Conservation (phyloP, 2,329 filamentous ascomycete genomes). For the Myriosclerotinia curreyana region DNA sequence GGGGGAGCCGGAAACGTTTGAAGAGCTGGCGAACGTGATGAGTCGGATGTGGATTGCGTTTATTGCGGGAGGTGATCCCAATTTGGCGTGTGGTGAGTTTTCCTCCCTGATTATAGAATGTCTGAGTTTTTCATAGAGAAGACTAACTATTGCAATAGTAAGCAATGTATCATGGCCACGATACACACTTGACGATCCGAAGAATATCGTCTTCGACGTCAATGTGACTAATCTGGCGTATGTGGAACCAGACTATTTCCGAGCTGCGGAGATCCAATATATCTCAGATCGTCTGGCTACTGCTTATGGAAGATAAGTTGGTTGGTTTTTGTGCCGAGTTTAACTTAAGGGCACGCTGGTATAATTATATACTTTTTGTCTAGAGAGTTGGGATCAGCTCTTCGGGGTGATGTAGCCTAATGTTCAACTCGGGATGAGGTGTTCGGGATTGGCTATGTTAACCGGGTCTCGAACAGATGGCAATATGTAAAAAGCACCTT, state of each 20-base stretch:
- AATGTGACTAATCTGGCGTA: conserved; percentile 44
- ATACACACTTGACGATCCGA: conserved; percentile 43
- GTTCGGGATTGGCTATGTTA: too few species aligned
- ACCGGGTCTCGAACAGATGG: too few species aligned
- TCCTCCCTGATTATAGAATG: not conserved
- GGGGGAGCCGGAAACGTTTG: conserved; percentile 25
- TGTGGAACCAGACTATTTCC: conserved; percentile 47
- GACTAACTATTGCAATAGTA: not conserved
- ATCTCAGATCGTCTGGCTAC: conserved; percentile 18
- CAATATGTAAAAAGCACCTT: too few species aligned
- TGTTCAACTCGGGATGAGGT: too few species aligned
- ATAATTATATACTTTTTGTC: too few species aligned
- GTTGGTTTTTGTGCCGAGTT: too few species aligned
- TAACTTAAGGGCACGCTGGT: too few species aligned
- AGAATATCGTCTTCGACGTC: conserved; percentile 48
- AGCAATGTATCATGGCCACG: conserved; percentile 42
- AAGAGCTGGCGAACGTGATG: conserved; percentile 28
- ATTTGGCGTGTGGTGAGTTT: conserved; percentile 27
- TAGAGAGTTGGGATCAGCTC: not conserved
- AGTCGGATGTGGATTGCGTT: conserved; percentile 33
- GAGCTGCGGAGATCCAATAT: conserved; percentile 32
- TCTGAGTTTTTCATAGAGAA: not conserved
- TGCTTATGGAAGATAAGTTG: not conserved
- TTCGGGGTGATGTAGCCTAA: too few species aligned
- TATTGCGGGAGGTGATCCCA: conserved; percentile 30